Evolutionary conservation across 2,329 filamentous ascomycete genomes (phyloP).

Genomic region (Didymella exigua): DNA sequence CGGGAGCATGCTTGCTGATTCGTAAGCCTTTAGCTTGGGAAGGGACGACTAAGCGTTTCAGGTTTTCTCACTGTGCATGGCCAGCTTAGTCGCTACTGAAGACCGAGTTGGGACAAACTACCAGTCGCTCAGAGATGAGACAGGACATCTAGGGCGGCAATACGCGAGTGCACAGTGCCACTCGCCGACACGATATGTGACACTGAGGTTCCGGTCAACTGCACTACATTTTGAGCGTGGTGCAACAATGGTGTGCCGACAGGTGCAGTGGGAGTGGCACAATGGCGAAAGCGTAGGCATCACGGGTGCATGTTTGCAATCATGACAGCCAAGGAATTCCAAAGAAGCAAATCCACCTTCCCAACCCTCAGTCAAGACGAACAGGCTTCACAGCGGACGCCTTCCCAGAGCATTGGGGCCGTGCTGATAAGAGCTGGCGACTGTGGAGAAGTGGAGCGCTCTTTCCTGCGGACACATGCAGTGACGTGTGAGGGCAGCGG

Average conservation of each 20-base stretch:
- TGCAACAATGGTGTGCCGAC: not conserved
- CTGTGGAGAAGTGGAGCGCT: not conserved
- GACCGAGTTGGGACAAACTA: constrained; percentile 7
- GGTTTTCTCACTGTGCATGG: constrained; percentile 19
- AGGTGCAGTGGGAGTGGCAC: not conserved
- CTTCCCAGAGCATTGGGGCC: not conserved
- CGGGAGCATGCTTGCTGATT: constrained; percentile 35
- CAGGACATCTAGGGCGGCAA: not conserved
- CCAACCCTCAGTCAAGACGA: not conserved
- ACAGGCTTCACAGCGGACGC: not conserved
- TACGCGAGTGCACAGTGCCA: not conserved
- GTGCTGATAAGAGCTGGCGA: not conserved
- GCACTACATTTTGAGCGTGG: not conserved
- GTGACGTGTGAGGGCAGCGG: constrained; percentile 9
- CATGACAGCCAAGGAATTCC: not conserved
- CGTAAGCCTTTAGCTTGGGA: constrained; percentile 38
- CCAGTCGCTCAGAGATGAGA: not conserved
- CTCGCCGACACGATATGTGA: constrained; percentile 1
- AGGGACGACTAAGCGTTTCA: constrained; percentile 36
- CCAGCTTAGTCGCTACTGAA: constrained; percentile 18
- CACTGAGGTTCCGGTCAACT: constrained; percentile 8
- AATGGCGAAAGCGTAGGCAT: not conserved
- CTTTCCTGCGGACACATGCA: not conserved
- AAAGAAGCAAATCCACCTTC: not conserved
- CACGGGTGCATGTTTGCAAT: not conserved